These are phyloP conservation scores for Cyclotella choctawhatcheeana DNA, from an alignment of 108 stramenopile genomes.

Conservation along the genomic window DNA sequence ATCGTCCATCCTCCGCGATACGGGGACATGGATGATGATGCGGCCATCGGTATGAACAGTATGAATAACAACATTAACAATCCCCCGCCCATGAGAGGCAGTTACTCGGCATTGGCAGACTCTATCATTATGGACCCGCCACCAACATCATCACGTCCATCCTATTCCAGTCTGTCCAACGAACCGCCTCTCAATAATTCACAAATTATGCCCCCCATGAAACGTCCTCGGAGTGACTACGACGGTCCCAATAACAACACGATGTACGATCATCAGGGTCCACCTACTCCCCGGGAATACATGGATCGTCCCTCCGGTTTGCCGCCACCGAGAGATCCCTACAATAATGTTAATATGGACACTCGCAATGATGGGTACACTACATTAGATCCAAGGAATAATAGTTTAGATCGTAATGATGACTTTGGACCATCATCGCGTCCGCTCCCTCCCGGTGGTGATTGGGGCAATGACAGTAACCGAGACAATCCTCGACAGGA, in stretches of 20 bases:
- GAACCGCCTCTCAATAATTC: not conserved
- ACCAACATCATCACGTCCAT: not conserved
- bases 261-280: not conserved
- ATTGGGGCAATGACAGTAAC: slow-evolving; percentile 4
- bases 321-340: not conserved
- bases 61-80: not conserved
- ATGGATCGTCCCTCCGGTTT: not conserved
- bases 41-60: not conserved
- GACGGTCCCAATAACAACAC: not conserved
- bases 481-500: not conserved
- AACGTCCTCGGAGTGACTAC: not conserved
- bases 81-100: slow-evolving; percentile 5
- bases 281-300: not conserved
- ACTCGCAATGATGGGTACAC: not conserved
- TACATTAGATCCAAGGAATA: not conserved
- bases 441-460: slow-evolving; percentile 2
- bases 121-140: slow-evolving; percentile 2
- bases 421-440: not conserved
- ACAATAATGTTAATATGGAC: not conserved
- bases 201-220: not conserved
- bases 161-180: slow-evolving; percentile 9
- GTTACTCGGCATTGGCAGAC: slow-evolving; percentile 21
- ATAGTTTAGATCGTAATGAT: not conserved
- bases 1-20: not conserved
- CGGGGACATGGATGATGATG: not conserved